A percentile compares a stretch with the other conserved stretches of the same genome.
Conservation (phyloP, 2,329 filamentous ascomycete genomes). For the Sarocladium strictum region DNA sequence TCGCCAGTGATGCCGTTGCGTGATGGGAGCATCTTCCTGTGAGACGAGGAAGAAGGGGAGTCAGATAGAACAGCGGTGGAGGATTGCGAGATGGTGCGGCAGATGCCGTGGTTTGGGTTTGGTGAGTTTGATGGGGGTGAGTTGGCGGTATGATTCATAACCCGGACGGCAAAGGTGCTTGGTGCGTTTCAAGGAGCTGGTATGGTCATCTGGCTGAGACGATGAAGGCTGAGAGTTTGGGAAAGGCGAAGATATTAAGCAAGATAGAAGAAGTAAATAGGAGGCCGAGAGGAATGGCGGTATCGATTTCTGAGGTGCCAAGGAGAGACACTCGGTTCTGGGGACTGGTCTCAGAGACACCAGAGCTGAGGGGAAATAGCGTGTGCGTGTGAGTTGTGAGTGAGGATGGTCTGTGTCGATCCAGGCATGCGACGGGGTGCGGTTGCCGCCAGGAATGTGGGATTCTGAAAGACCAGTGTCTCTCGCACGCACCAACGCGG, state of each 20-base stretch:
- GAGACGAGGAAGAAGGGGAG: neutral
- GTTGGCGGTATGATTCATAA: neutral
- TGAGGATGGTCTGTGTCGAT: neutral
- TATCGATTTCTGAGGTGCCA: neutral
- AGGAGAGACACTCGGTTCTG: neutral
- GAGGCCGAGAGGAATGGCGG: neutral
- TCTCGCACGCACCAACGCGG: constrained; percentile 1
- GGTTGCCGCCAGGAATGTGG: constrained; percentile 2
- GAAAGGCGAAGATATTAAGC: neutral
- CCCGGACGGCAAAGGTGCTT: neutral
- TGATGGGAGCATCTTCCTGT: constrained; percentile 2
- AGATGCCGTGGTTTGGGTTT: neutral
- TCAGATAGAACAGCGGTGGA: neutral
- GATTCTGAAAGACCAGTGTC: neutral
- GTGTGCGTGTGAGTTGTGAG: neutral
- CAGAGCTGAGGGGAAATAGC: neutral
- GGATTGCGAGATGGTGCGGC: neutral
- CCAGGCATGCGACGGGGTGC: constrained; percentile 1
- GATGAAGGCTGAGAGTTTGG: no score
- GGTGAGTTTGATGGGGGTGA: neutral
- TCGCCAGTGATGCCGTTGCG: constrained; percentile 3
- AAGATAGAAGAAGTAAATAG: neutral
- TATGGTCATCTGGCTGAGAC: neutral
- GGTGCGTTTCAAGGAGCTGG: neutral
- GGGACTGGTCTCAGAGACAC: neutral